Conservation (phyloP, 2,329 filamentous ascomycete species). For the Cladosporium sp. region DNA sequence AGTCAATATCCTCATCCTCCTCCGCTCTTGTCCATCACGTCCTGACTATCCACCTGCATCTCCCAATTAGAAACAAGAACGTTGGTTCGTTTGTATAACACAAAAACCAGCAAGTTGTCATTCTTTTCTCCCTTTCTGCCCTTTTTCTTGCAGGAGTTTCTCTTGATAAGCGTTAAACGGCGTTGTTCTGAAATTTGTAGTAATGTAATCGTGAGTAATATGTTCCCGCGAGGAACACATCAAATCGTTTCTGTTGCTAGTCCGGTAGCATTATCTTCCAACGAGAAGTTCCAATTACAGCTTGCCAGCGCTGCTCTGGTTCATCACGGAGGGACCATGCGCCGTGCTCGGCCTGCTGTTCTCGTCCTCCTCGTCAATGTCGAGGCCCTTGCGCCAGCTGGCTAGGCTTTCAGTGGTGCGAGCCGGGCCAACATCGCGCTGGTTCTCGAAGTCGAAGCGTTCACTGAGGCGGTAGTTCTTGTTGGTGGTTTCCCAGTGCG, state of each 20-base stretch:
- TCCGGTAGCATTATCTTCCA: not conserved
- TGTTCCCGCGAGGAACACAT: not conserved
- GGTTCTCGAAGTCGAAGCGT: slow-evolving; percentile 78
- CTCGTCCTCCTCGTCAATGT: slow-evolving; percentile 46
- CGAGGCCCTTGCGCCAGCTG: slow-evolving; percentile 78
- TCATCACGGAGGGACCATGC: slow-evolving; percentile 5
- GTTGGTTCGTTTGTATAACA: not conserved
- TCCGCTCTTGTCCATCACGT: no score
- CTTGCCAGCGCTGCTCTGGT: not conserved
- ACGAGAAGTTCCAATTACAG: not conserved
- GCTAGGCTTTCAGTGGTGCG: slow-evolving; percentile 71
- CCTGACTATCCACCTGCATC: no score
- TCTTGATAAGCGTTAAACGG: not conserved
- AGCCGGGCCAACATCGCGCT: slow-evolving; percentile 33
- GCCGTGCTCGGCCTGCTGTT: slow-evolving; percentile 20
- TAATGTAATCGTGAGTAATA: not conserved
- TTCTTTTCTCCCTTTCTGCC: no score
- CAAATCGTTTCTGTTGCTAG: not conserved
- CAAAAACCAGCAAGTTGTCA: not conserved
- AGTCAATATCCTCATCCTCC: no score
- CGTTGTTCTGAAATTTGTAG: not conserved
- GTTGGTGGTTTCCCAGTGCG: slow-evolving; percentile 93
- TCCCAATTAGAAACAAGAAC: not conserved
- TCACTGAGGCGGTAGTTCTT: slow-evolving; percentile 91
- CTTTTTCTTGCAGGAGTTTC: not conserved